phyloP scores from a whole-genome alignment of 164 flowering plant species.

The Warburgia ugandensis region DNA sequence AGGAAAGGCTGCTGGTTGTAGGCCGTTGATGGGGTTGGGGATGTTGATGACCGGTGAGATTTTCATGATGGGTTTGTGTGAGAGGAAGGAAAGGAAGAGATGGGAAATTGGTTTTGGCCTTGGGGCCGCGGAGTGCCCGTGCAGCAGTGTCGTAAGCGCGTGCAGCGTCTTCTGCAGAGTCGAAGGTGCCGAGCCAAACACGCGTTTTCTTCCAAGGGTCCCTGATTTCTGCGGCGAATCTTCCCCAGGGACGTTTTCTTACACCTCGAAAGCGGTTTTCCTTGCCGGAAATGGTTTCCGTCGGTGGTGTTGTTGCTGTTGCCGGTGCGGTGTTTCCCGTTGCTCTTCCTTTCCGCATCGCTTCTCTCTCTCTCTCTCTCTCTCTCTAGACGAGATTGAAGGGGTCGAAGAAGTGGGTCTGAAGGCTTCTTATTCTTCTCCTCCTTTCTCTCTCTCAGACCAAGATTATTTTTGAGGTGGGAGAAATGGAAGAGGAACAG shows the following conservation, averaged over 20 bases:
- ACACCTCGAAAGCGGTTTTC: constrained; percentile 65
- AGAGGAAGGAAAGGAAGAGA: neutral
- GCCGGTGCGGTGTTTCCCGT: constrained; percentile 15
- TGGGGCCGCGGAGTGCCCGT: constrained; percentile 56
- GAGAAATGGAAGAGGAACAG: neutral
- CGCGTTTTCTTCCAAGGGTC: constrained; percentile 74
- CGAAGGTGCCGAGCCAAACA: constrained; percentile 86
- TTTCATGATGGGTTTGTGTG: constrained; percentile 4
- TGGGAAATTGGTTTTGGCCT: constrained; percentile 73
- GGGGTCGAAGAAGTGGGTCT: neutral
- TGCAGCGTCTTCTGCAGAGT: constrained; percentile 76
- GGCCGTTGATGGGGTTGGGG: constrained; percentile 45
- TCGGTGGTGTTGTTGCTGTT: constrained; percentile 10
- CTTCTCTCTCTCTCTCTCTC: neutral
- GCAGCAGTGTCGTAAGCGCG: constrained; percentile 80
- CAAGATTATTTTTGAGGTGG: neutral
- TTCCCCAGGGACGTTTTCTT: constrained; percentile 73
- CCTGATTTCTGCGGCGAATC: constrained; percentile 80
- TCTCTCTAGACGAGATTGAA: neutral
- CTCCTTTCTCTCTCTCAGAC: neutral
- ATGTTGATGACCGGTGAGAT: constrained; percentile 9
- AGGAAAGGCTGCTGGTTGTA: constrained; percentile 59
- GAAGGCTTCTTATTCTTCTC: neutral
- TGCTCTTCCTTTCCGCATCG: constrained; percentile 49
- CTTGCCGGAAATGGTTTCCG: constrained; percentile 14